These are phyloP conservation scores for Murraya paniculata DNA, from an alignment of 345 rosid genomes.

Conservation along the genomic window DNA sequence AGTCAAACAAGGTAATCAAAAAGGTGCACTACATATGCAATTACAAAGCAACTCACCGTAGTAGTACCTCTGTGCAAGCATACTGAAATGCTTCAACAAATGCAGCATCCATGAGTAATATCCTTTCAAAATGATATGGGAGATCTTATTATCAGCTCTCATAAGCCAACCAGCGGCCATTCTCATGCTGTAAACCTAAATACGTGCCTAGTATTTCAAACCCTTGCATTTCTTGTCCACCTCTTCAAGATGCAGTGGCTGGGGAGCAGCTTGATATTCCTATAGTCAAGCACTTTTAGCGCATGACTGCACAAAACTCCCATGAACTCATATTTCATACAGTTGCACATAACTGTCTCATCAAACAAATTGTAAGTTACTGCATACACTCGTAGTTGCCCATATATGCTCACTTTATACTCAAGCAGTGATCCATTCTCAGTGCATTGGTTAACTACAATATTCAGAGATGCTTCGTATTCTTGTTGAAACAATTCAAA, in stretches of 20 bases:
- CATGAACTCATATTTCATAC: constrained; percentile 36
- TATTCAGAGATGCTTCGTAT: constrained; percentile 28
- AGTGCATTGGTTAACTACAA: constrained; percentile 24
- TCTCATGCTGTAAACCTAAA: not conserved
- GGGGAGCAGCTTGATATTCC: constrained; percentile 27
- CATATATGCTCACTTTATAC: constrained; percentile 29
- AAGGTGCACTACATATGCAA: not conserved
- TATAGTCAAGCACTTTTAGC: constrained; percentile 32
- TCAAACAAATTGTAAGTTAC: constrained; percentile 22
- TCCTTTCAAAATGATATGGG: not conserved
- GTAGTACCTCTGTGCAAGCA: constrained; percentile 10
- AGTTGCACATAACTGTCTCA: constrained; percentile 22
- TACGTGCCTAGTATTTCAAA: constrained; percentile 1
- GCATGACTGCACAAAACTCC: constrained; percentile 36
- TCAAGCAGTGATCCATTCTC: constrained; percentile 15
- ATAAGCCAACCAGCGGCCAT: not conserved
- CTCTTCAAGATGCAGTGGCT: constrained; percentile 29
- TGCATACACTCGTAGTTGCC: constrained; percentile 14
- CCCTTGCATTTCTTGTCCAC: constrained; percentile 35
- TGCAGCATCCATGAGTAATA: not conserved
- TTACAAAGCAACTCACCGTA: not conserved
- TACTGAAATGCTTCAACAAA: not conserved
- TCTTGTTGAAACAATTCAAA: constrained; percentile 33
- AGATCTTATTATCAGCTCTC: not conserved
- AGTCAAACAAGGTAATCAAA: not conserved